These are phyloP conservation scores for Mycena belliarum DNA, from an alignment of 768 basidiomycete genomes.

Conservation along the genomic window DNA sequence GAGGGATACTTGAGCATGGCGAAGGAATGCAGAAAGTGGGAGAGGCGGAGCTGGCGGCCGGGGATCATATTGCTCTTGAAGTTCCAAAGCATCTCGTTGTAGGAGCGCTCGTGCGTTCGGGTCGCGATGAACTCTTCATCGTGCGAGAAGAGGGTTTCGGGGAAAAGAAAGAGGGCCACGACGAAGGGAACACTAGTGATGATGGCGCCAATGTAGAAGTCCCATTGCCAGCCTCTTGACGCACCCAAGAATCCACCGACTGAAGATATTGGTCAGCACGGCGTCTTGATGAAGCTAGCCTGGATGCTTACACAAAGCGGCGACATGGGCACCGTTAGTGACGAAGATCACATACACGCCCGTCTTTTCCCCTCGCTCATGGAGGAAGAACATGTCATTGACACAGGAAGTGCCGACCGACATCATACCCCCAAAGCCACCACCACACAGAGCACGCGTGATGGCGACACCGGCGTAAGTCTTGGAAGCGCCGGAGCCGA, in stretches of 20 bases:
- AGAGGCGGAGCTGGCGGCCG: not conserved
- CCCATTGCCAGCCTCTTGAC: slow-evolving; percentile 15
- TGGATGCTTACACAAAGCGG: slow-evolving; percentile 3
- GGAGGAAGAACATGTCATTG: slow-evolving; percentile 22
- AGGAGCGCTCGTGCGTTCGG: slow-evolving; percentile 15
- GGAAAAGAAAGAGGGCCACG: slow-evolving; percentile 11
- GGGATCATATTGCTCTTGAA: slow-evolving; percentile 17
- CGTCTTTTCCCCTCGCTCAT: slow-evolving; percentile 22
- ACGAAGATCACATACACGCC: slow-evolving; percentile 20
- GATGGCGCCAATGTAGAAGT: slow-evolving; percentile 16
- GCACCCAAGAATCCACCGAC: slow-evolving; percentile 14
- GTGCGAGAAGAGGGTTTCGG: slow-evolving; percentile 16
- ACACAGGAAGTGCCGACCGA: slow-evolving; percentile 19
- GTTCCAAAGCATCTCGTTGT: slow-evolving; percentile 10
- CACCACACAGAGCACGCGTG: slow-evolving; percentile 3
- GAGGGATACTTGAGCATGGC: slow-evolving; percentile 14
- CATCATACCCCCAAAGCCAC: slow-evolving; percentile 19
- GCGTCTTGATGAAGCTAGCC: not conserved
- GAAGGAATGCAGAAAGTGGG: slow-evolving; percentile 13
- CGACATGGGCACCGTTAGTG: slow-evolving; percentile 18
- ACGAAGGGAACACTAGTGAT: slow-evolving; percentile 14
- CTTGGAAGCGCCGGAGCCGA: slow-evolving; percentile 9
- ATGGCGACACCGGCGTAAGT: slow-evolving; percentile 8
- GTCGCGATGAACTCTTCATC: slow-evolving; percentile 13
- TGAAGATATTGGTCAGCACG: not conserved